phyloP scores from a whole-genome alignment of 257 asterid species.

The Linaria vulgaris region DNA sequence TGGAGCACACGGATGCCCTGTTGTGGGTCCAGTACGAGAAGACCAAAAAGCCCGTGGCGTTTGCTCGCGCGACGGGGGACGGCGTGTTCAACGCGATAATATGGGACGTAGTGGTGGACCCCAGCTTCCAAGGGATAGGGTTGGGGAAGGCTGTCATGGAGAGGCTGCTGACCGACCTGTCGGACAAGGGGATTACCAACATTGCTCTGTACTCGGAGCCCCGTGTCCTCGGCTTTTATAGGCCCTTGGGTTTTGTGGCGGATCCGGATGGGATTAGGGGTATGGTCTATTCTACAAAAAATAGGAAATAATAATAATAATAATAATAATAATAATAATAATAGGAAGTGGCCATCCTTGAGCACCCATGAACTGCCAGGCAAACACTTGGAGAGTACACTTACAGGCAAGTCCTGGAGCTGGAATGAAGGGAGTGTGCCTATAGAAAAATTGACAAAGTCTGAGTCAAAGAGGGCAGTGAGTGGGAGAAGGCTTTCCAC shows the following conservation, averaged over 20 bases:
- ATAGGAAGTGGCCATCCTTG: too few species aligned
- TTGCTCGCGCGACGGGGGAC: conserved; percentile 95
- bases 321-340: too few species aligned
- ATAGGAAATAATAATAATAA: neutral
- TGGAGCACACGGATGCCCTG: conserved; percentile 81
- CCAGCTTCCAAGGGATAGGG: conserved; percentile 86
- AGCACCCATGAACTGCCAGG: too few species aligned
- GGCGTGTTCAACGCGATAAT: conserved; percentile 88
- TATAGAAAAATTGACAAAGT: too few species aligned
- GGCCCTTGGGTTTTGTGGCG: conserved; percentile 86
- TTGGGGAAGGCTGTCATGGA: conserved; percentile 97
- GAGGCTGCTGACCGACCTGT: conserved; percentile 58
- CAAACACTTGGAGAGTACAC: too few species aligned
- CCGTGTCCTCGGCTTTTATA: conserved; percentile 87
- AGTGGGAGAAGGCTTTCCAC: too few species aligned
- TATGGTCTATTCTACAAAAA: conserved; percentile 79
- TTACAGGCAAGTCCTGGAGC: too few species aligned
- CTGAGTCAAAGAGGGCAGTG: too few species aligned
- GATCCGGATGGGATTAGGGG: conserved; percentile 95
- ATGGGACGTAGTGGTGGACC: conserved; percentile 99
- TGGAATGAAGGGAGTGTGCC: too few species aligned
- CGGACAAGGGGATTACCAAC: conserved; percentile 68
- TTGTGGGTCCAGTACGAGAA: conserved; percentile 76
- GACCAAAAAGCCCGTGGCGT: conserved; percentile 77
- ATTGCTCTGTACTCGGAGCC: conserved; percentile 95